Evolutionary conservation across 139 green algal genomes (phyloP).

Genomic region (Haematococcus lacustris): DNA sequence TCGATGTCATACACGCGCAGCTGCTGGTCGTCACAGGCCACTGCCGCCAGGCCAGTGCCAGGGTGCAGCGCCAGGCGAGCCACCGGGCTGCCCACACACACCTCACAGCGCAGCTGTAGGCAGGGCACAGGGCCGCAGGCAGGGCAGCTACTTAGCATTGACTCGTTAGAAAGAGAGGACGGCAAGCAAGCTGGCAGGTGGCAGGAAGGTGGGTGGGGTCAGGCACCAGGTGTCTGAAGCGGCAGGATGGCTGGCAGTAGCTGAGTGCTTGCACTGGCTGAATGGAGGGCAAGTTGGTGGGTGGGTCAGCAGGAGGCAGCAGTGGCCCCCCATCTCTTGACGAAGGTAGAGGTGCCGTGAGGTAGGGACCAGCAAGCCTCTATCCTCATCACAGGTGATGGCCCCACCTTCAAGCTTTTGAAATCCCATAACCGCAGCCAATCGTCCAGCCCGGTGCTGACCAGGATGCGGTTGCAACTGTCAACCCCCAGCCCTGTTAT

Average conservation of each 20-base stretch:
- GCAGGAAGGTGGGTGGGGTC: neutral
- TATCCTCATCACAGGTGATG: neutral
- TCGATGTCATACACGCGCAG: conserved; percentile 35
- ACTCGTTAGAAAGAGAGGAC: neutral
- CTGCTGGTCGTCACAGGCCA: conserved; percentile 35
- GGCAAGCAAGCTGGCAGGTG: neutral
- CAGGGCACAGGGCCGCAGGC: neutral
- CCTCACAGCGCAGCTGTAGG: conserved; percentile 5
- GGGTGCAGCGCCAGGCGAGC: conserved; percentile 28
- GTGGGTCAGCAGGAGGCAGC: no score
- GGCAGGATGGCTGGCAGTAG: neutral
- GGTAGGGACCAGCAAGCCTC: neutral
- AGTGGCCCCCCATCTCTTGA: neutral
- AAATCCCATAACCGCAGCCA: conserved; percentile 79
- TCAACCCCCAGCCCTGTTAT: conserved; percentile 64
- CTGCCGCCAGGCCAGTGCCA: conserved; percentile 31
- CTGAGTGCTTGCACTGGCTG: neutral
- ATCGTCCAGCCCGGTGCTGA: conserved; percentile 58
- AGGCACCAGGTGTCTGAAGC: neutral
- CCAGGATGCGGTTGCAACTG: conserved; percentile 58
- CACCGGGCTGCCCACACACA: conserved; percentile 13
- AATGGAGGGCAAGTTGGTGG: neutral
- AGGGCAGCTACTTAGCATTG: neutral
- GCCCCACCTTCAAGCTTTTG: conserved; percentile 34
- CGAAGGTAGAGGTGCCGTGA: neutral